phyloP scores from a whole-genome alignment of 306 rosid genomes.

The Cucumis cinereus region DNA sequence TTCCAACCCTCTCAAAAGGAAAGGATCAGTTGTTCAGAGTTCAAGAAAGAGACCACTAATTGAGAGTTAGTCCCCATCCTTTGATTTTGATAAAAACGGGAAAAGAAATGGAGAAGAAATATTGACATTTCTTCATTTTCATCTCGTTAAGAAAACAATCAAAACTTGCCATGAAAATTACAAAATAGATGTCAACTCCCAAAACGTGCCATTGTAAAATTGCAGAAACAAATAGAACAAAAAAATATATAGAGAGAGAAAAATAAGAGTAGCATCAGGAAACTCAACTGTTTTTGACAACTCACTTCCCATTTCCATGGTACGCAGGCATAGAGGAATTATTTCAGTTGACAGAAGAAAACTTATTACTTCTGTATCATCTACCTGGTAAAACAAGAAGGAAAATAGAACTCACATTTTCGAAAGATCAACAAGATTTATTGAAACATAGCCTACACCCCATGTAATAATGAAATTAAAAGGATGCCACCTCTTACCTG shows the following conservation, averaged over 20 bases:
- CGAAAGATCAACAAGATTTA: neutral
- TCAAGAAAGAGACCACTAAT: neutral
- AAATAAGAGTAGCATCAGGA: slow-evolving; percentile 16
- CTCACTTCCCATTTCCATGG: slow-evolving; percentile 80
- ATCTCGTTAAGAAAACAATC: neutral
- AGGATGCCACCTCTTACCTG: neutral
- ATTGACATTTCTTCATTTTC: neutral
- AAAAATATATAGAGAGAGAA: neutral
- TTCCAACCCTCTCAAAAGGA: neutral
- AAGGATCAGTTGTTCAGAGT: neutral
- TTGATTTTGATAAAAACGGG: neutral
- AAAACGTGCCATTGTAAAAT: neutral
- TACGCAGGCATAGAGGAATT: slow-evolving; percentile 70
- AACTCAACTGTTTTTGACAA: slow-evolving; percentile 72
- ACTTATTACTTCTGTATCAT: slow-evolving; percentile 54
- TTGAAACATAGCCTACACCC: neutral
- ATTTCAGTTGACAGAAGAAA: slow-evolving; percentile 75
- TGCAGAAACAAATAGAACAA: neutral
- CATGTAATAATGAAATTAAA: neutral
- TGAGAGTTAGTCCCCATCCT: neutral
- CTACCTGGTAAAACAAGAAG: slow-evolving; percentile 35
- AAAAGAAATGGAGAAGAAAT: neutral
- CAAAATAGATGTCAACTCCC: neutral
- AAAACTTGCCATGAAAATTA: neutral
- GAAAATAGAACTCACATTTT: neutral